A percentile compares a stretch with the other conserved stretches of the same genome.
Conservation (phyloP, 2,329 filamentous ascomycete species). For the Fusarium coicis region DNA sequence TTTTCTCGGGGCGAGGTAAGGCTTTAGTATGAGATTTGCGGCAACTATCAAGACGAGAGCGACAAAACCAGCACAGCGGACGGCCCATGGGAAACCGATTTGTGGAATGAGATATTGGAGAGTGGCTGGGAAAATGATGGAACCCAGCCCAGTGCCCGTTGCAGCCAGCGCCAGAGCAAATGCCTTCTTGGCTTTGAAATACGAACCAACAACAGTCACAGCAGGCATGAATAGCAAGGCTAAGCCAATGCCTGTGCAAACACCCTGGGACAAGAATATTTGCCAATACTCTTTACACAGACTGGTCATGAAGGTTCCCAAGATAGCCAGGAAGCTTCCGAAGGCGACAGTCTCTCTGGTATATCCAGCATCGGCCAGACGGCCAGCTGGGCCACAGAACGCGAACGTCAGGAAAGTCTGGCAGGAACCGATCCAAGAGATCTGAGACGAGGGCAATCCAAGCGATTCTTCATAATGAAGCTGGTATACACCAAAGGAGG, state of each 20-base stretch:
- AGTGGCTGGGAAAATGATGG: conserved; percentile 65
- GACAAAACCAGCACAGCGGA: conserved; percentile 73
- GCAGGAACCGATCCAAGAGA: conserved; percentile 60
- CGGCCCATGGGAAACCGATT: conserved; percentile 72
- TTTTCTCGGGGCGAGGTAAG: conserved; percentile 60
- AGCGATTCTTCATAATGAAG: conserved; percentile 57
- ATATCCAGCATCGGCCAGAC: conserved; percentile 63
- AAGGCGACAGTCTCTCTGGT: conserved; percentile 53
- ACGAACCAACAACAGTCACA: conserved; percentile 69
- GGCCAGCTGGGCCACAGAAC: conserved; percentile 60
- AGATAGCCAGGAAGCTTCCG: conserved; percentile 55
- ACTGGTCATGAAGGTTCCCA: conserved; percentile 62
- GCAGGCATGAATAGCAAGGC: conserved; percentile 69
- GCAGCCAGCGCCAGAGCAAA: conserved; percentile 71
- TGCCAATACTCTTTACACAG: conserved; percentile 61
- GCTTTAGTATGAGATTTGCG: conserved; percentile 54
- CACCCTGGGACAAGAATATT: conserved; percentile 64
- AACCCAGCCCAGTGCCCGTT: conserved; percentile 66
- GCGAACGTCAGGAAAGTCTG: conserved; percentile 63
- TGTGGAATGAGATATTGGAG: conserved; percentile 67
- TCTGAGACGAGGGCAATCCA: conserved; percentile 49
- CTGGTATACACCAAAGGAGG: conserved; percentile 65
- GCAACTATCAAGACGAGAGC: conserved; percentile 58
- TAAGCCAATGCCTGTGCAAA: conserved; percentile 62
- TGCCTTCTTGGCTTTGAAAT: conserved; percentile 66